Evolutionary conservation across 106 monocot species (phyloP).

Genomic region (Posidonia australis): DNA sequence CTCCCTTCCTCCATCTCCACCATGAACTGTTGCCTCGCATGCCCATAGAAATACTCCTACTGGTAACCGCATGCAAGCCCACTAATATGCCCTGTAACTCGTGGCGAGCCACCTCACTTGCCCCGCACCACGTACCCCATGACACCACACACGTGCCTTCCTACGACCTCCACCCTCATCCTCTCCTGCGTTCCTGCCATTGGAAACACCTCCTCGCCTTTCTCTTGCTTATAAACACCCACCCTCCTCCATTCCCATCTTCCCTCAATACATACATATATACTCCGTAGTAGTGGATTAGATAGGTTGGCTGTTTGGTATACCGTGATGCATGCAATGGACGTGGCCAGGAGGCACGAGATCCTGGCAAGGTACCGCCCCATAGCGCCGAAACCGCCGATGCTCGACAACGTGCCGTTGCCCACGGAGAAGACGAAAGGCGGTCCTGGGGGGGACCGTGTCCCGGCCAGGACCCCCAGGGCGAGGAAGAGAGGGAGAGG

Average conservation of each 20-base stretch:
- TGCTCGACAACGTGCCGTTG: slow-evolving; percentile 10
- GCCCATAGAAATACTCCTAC: not conserved
- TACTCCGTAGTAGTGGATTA: too few relatives aligned
- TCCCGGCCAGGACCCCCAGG: slow-evolving; percentile 4
- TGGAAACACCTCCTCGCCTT: slow-evolving; percentile 19
- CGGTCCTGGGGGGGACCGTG: not conserved
- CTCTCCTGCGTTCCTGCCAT: slow-evolving; percentile 30
- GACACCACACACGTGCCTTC: slow-evolving; percentile 35
- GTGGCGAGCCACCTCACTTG: slow-evolving; percentile 6
- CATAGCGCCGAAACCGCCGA: slow-evolving; percentile 70
- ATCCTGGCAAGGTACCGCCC: slow-evolving; percentile 80
- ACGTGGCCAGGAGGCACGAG: slow-evolving; percentile 70
- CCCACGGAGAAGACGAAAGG: slow-evolving; percentile 15
- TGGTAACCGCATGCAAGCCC: not conserved
- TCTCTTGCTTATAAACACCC: slow-evolving; percentile 16
- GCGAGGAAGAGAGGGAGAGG: slow-evolving; percentile 16
- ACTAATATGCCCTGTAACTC: not conserved
- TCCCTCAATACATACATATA: too few relatives aligned
- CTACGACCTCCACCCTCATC: not conserved
- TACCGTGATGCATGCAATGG: slow-evolving; percentile 37
- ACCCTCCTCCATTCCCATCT: not conserved
- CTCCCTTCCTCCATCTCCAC: not conserved
- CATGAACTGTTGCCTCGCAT: not conserved
- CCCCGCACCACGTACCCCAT: slow-evolving; percentile 47
- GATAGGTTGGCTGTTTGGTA: not conserved